A percentile compares a stretch with the other conserved stretches of the same genome.
Evolutionary conservation across 2,329 filamentous ascomycete species (phyloP).

Genomic region (Chalara sp.): DNA sequence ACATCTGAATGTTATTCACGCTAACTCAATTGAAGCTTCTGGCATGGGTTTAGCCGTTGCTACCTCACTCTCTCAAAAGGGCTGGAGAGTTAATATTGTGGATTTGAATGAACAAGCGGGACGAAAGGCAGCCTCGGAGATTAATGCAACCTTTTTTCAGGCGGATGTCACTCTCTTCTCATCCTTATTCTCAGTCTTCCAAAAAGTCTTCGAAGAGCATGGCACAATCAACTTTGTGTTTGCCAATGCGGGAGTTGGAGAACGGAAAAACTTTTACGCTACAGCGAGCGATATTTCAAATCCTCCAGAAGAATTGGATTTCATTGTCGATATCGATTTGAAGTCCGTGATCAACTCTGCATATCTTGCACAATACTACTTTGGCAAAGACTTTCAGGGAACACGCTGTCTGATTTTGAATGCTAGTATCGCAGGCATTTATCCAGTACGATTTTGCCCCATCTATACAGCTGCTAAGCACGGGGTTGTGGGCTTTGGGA

Average conservation of each 20-base stretch:
- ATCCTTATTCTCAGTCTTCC: constrained; percentile 2
- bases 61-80: constrained; percentile 5
- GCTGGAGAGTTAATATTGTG: constrained; percentile 4
- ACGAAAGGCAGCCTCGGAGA: neutral
- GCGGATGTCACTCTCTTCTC: constrained; percentile 5
- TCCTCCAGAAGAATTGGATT: constrained; percentile 19
- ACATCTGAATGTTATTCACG: neutral
- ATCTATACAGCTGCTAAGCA: constrained; percentile 9
- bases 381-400: neutral
- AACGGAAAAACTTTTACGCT: constrained; percentile 30
- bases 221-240: constrained; percentile 11
- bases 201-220: constrained; percentile 2
- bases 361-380: constrained; percentile 38
- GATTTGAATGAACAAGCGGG: constrained; percentile 5
- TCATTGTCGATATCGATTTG: constrained; percentile 36
- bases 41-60: constrained; percentile 6
- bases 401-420: constrained; percentile 2
- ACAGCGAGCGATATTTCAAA: neutral
- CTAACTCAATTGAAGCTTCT: constrained; percentile 4
- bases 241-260: constrained; percentile 46
- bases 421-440: constrained; percentile 6
- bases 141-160: constrained; percentile 1
- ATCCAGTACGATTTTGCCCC: constrained; percentile 8
- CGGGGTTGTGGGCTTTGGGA: constrained; percentile 5
- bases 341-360: constrained; percentile 40